A percentile compares a stretch with the other conserved stretches of the same genome.
Conservation (phyloP, 169 alveolate species). For the Cryptosporidium sp. region DNA sequence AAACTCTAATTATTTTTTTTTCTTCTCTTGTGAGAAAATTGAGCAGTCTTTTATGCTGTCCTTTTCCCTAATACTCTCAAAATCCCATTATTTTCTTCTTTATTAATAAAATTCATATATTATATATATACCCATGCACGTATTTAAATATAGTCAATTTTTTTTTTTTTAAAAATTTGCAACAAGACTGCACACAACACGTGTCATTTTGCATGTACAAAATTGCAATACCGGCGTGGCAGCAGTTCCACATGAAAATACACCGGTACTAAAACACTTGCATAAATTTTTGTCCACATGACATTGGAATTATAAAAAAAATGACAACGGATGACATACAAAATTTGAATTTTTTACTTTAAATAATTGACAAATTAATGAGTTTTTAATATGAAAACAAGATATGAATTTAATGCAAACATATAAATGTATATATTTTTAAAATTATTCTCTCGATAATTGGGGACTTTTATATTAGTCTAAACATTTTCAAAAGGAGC, state of each 20-base stretch:
- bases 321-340: not conserved
- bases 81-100: conserved; percentile 9
- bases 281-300: conserved; percentile 47
- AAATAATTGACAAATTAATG: not conserved
- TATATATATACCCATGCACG: not conserved
- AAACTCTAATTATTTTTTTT: not conserved
- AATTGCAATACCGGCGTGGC: conserved; percentile 72
- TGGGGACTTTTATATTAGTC: not conserved
- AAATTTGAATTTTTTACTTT: not conserved
- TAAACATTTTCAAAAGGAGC: not conserved
- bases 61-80: not conserved
- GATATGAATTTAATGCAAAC: no score
- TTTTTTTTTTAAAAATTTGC: conserved; percentile 14
- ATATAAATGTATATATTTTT: no score
- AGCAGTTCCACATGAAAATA: conserved; percentile 62
- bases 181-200: conserved; percentile 72
- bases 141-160: not conserved
- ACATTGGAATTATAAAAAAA: not conserved
- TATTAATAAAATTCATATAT: not conserved
- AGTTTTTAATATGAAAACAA: not conserved
- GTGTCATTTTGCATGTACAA: conserved; percentile 59
- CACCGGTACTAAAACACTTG: conserved; percentile 54
- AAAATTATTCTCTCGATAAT: no score
- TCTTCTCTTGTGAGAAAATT: conserved; percentile 5
- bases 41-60: not conserved